Percentiles rank a stretch among this genome's conserved stretches.
Conservation (phyloP, 805 yeast species). For the Hanseniaspora guilliermondii region DNA sequence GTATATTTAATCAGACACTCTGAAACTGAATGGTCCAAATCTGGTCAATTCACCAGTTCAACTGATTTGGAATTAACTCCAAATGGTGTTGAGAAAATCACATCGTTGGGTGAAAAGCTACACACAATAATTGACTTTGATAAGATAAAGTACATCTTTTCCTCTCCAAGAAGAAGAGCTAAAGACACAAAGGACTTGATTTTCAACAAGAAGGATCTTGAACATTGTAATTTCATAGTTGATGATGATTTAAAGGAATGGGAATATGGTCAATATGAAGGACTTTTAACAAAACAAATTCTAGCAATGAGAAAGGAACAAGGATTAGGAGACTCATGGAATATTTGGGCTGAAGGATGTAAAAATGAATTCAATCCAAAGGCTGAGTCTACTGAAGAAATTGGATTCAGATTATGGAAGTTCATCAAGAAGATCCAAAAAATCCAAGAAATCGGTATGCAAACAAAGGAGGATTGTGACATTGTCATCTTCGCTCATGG, state of each 20-base stretch:
- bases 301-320: slow-evolving; percentile 38
- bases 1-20: slow-evolving; percentile 69
- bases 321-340: slow-evolving; percentile 37
- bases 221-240: slow-evolving; percentile 34
- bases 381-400: slow-evolving; percentile 64
- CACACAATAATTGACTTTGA: slow-evolving; percentile 45
- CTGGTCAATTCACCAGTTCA: slow-evolving; percentile 80
- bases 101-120: slow-evolving; percentile 49
- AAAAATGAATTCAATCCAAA: slow-evolving; percentile 35
- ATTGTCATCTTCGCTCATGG: slow-evolving; percentile 85
- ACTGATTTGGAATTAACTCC: slow-evolving; percentile 73
- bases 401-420: slow-evolving; percentile 59
- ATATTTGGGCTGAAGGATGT: slow-evolving; percentile 86
- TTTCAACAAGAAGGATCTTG: slow-evolving; percentile 30
- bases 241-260: slow-evolving; percentile 78
- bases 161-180: slow-evolving; percentile 78
- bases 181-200: slow-evolving; percentile 58
- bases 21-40: slow-evolving; percentile 91
- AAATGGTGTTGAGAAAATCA: slow-evolving; percentile 67
- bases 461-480: slow-evolving; percentile 46
- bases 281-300: slow-evolving; percentile 58
- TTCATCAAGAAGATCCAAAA: slow-evolving; percentile 52
- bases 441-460: slow-evolving; percentile 45
- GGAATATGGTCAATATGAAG: slow-evolving; percentile 96
- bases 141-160: slow-evolving; percentile 49